Conservation (phyloP, 202 grass and related monocot species). For the Musa balbisiana region DNA sequence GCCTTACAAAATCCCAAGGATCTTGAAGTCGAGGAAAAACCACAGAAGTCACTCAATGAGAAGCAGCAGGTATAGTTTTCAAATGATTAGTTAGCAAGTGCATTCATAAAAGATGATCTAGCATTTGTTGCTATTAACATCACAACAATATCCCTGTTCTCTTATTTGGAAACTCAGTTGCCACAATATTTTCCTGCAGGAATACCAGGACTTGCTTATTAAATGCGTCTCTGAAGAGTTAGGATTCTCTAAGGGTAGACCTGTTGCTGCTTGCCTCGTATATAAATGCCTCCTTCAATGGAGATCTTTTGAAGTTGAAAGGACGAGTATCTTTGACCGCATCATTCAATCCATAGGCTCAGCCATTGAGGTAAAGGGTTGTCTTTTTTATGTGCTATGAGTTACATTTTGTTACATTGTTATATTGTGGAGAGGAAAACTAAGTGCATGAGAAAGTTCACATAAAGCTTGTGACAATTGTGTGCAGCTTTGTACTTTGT, state of each 20-base stretch:
- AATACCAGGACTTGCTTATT: conserved; percentile 90
- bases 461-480: neutral
- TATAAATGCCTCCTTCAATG: conserved; percentile 96
- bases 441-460: neutral
- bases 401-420: conserved; percentile 8
- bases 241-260: conserved; percentile 75
- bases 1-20: conserved; percentile 56
- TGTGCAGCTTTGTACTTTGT: neutral
- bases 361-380: conserved; percentile 63
- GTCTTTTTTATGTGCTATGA: neutral
- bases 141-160: conserved; percentile 21
- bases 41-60: conserved; percentile 96
- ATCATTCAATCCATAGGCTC: conserved; percentile 93
- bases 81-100: conserved; percentile 21
- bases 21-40: conserved; percentile 83
- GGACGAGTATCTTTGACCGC: conserved; percentile 87
- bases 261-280: conserved; percentile 90
- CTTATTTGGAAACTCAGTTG: neutral
- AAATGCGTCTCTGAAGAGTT: conserved; percentile 98
- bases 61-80: conserved; percentile 74
- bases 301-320: conserved; percentile 99
- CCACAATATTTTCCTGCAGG: conserved; percentile 39
- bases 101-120: neutral
- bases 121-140: conserved; percentile 23
- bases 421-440: neutral